Base-by-base conservation (phyloP, 371 early-diverging fungal species). In the Apophysomyces variabilis region DNA sequence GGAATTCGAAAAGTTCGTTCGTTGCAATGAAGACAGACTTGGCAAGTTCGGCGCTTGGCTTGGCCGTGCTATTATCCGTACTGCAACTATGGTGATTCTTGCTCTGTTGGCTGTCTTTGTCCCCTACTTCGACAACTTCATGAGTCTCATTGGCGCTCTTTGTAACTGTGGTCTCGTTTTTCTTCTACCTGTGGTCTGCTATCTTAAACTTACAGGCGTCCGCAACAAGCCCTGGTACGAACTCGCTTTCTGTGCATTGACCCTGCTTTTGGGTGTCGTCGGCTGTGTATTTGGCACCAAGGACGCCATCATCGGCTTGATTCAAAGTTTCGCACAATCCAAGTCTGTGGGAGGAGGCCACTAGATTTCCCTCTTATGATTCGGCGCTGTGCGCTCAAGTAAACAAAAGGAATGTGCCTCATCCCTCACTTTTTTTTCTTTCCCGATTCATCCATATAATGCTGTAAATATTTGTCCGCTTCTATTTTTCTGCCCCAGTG, bases 111-210 rank as follows among this genome's bases (percentile, higher is more conserved):
- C 89, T 12, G 67, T 70, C 12, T 82, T 84, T 43, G 74, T 93
- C 14, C 93, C 93, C 12, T 89, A 71, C 75, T 91, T 93, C 67
- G 87, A 87, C 44, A 89, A 90, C 58, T 84, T 90, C 57, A 90
- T 93, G 91, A 84, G 87, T 66, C 73, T 93, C 14, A 75, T 93
- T 57, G 92, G 92, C 26, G 88, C 91, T 6, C 70, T 90, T 57
- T 82, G 89, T 37, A 90, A 87, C 67, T 89, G 87, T 65, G 76
- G 84, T 65, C 76, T 90, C 8, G 90, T 92, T 37, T 92, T 90
- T 78, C 72, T 91, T 26, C 77, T 91, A 61, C 92, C 93, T 4
- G 72, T 90, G 32, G 58, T 89, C 26, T 90, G 86, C 66, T 85
- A 89, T 66, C 78, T 86, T 14, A 75, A 77, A 37, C 62, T 91